These are phyloP conservation scores for Pythium dissotocum DNA, from an alignment of 352 stramenopile genomes.

Conservation along the genomic window DNA sequence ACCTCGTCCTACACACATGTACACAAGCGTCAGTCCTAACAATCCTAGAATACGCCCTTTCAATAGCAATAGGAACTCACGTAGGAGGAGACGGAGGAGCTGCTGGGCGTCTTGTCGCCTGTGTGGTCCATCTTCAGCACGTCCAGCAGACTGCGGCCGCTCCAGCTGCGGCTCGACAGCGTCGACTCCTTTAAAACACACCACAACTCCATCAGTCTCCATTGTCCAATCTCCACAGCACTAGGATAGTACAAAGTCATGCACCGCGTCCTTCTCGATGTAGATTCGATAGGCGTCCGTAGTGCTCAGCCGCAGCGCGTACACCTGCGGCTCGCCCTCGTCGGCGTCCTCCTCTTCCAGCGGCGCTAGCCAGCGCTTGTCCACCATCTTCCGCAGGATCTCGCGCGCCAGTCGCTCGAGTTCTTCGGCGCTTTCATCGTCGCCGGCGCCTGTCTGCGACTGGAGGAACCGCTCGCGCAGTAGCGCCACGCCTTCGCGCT, in stretches of 20 bases:
- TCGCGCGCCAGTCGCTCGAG: conserved; percentile 36
- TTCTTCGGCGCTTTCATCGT: neutral
- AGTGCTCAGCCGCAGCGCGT: conserved; percentile 60
- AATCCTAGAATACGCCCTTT: neutral
- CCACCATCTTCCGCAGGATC: conserved; percentile 56
- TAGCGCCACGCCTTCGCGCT: conserved; percentile 65
- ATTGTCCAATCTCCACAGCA: neutral
- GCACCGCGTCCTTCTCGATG: conserved; percentile 78
- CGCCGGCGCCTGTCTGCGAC: neutral
- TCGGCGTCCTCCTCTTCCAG: conserved; percentile 26
- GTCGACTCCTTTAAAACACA: conserved; percentile 22
- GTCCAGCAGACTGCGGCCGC: conserved; percentile 25
- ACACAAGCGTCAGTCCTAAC: neutral
- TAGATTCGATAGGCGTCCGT: conserved; percentile 81
- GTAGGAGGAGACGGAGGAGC: conserved; percentile 17
- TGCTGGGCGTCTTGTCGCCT: conserved; percentile 14
- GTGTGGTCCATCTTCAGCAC: conserved; percentile 12
- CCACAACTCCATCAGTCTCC: neutral
- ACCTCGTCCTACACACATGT: conserved; percentile 27
- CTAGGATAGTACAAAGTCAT: neutral
- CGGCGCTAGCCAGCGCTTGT: conserved; percentile 59
- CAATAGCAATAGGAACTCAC: neutral
- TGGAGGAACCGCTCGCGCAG: conserved; percentile 44
- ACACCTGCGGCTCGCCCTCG: conserved; percentile 32
- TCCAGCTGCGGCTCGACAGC: conserved; percentile 28